Base-by-base conservation (phyloP, 441 rosid genomes). In the Arabidopsis hybrid region DNA sequence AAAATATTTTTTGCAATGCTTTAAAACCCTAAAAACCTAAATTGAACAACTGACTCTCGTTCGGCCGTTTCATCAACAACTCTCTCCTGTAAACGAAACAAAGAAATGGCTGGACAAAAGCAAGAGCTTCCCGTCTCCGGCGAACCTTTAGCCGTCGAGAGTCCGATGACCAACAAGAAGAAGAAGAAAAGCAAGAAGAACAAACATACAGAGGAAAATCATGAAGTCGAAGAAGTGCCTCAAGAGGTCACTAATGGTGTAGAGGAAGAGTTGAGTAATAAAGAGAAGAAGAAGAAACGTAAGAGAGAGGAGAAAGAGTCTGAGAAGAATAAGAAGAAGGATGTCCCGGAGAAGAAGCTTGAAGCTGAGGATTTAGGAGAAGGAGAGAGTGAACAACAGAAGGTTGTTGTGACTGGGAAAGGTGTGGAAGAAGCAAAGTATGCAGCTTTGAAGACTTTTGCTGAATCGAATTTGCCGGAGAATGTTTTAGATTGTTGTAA, bases 401-500 rank as follows among this genome's bases (percentile, higher is more conserved):
- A 79, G 66, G 91, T 89, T 61, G 70, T 64, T 51, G 94, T 91
- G 7, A 80, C 88, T 6, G 97, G 98, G 0, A 88, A 87, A 80
- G 85, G 65, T 61, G 81, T 73, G 31, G 82, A 85, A 36, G 89
- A 87, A 47, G 80, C 84, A 3, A 95, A 87, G 73, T 95, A 92
- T 60, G 78, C 81, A 31, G 81, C 96, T 3, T 60, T 89, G 66
- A 84, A 79, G 60, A 79, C 80, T 0, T 95, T 95, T 78, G 66
- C 85, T 6, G 84, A 83, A 47, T 78, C 90, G 0, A 84, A 86
- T 45, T 73, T 95, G 69, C 93, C 98, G 0, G 92, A 81, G 73
- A 78, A 83, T 67, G 98, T 95, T 26, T 71, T 95, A 55, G 74
- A 77, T 49, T 95, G 98, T 79, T 92, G 96, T 76, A 85, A 87